A percentile compares a stretch with the other conserved stretches of the same genome.
Evolutionary conservation across 2,329 filamentous ascomycete species (phyloP).

Genomic region (Colletotrichum sp.): DNA sequence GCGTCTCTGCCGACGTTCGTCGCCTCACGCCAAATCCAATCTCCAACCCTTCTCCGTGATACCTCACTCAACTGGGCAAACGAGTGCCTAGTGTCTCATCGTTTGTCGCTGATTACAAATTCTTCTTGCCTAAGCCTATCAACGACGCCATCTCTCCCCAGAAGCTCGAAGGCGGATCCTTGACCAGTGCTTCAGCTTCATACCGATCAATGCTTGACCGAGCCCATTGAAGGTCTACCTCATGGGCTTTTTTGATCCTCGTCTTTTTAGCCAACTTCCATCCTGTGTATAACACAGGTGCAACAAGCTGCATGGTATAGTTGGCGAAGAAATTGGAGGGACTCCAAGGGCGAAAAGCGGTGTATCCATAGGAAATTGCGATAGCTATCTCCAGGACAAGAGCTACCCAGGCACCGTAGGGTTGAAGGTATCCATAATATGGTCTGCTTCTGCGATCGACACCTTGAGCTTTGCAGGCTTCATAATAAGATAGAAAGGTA

Average conservation of each 20-base stretch:
- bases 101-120: not conserved
- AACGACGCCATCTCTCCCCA: conserved; percentile 53
- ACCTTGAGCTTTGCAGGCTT: conserved; percentile 58
- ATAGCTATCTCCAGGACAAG: conserved; percentile 63
- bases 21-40: not conserved
- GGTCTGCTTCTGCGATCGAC: conserved; percentile 61
- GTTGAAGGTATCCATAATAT: conserved; percentile 72
- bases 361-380: conserved; percentile 68
- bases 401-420: conserved; percentile 61
- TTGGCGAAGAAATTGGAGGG: conserved; percentile 66
- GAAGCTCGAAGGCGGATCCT: conserved; percentile 50
- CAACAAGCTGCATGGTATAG: conserved; percentile 67
- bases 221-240: conserved; percentile 63
- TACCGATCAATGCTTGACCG: conserved; percentile 63
- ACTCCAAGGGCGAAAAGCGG: conserved; percentile 64
- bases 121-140: not conserved
- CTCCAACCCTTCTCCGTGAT: not conserved
- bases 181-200: conserved; percentile 37
- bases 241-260: conserved; percentile 56
- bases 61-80: not conserved
- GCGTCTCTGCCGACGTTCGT: too few relatives aligned
- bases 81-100: not conserved
- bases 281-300: conserved; percentile 56
- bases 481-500: conserved; percentile 67
- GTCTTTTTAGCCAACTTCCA: conserved; percentile 69